phyloP scores from a whole-genome alignment of 306 rosid genomes.

The Trifolium subterraneum region DNA sequence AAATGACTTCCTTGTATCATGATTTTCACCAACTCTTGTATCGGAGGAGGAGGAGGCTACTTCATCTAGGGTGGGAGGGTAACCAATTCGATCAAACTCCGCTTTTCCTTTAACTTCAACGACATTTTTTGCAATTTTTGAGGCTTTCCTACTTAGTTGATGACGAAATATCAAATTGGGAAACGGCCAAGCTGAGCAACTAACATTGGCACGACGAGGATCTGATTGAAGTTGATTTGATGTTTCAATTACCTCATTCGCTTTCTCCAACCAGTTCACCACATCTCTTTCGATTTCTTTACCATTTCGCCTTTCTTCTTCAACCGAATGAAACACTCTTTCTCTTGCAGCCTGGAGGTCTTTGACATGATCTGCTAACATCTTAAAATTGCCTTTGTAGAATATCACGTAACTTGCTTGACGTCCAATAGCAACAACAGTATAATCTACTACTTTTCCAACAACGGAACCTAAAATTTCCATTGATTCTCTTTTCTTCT shows the following conservation, averaged over 20 bases:
- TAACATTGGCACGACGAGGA: background rate
- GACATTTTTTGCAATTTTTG: background rate
- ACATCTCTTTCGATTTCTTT: background rate
- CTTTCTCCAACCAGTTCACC: too few species aligned
- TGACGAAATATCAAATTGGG: too few species aligned
- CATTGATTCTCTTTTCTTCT: background rate
- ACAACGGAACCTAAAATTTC: background rate
- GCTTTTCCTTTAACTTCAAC: background rate
- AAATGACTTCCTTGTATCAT: background rate
- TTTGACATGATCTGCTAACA: background rate
- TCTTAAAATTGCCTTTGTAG: background rate
- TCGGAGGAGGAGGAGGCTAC: background rate
- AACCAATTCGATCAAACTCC: background rate
- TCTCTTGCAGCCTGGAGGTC: background rate
- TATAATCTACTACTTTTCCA: background rate
- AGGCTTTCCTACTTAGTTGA: too few species aligned
- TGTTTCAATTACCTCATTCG: too few species aligned
- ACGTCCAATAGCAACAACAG: background rate
- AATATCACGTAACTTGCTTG: background rate
- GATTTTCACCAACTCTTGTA: background rate
- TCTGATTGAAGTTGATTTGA: background rate
- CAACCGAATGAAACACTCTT: background rate
- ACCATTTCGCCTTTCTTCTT: background rate
- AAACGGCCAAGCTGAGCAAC: background rate
- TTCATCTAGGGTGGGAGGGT: background rate